Evolutionary conservation across 75 land plant genomes (phyloP).

Genomic region (Picea glauca): DNA sequence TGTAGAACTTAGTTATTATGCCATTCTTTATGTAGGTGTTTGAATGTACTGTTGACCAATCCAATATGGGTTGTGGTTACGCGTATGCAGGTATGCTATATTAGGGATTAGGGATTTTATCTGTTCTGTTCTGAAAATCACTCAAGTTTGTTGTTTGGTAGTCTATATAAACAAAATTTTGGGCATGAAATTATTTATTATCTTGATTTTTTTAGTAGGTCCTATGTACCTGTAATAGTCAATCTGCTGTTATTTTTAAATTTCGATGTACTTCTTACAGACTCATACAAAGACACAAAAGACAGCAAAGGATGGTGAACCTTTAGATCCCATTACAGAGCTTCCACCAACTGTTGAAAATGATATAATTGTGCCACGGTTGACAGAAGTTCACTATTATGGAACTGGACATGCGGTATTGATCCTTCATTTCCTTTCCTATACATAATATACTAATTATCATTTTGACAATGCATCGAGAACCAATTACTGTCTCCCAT

Average conservation of each 20-base stretch:
- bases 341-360: constrained; percentile 10
- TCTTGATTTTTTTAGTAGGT: background rate
- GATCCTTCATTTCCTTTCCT: background rate
- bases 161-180: too few species aligned
- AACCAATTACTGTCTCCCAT: background rate
- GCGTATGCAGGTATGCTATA: constrained; percentile 82
- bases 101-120: background rate
- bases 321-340: background rate
- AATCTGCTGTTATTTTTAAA: background rate
- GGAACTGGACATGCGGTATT: constrained; percentile 56
- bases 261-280: constrained; percentile 29
- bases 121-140: background rate
- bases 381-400: constrained; percentile 39
- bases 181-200: too few species aligned
- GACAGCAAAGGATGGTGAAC: constrained; percentile 10
- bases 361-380: constrained; percentile 24
- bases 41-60: constrained; percentile 93
- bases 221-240: background rate
- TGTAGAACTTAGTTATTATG: background rate
- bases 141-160: background rate
- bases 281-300: constrained; percentile 58
- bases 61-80: constrained; percentile 99
- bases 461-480: background rate
- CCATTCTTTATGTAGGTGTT: constrained; percentile 47
- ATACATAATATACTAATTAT: background rate